Evolutionary conservation across 2,329 filamentous ascomycete genomes (phyloP), one percentile per base, ranked within the genome.

Genomic region (Cladorrhinum sp.): DNA sequence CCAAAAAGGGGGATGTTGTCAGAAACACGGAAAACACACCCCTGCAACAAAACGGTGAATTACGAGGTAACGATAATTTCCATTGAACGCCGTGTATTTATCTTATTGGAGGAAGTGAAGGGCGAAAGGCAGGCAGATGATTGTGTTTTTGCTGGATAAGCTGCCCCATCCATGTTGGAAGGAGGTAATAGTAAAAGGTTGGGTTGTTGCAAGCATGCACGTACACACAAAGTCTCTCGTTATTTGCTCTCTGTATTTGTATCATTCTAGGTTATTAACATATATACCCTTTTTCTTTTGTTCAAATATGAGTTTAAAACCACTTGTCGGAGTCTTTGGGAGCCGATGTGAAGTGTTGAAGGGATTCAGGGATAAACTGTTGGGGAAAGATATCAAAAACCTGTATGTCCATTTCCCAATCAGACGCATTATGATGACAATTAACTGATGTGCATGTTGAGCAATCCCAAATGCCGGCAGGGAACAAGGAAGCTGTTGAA

Each of bases 251-350:
- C 42, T 46, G 39, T 18, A 33, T 16, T 49, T 57, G 39, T 57
- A 57, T 57, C 23, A 57, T 57, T 57, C 54, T 49, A 57, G 54
- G 39, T 57, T 57, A 30, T 57, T 49, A 3, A 57, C 30, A 57
- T 46, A 57, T 57, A 57, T 57, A 57, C 54, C 54, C 54, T 57
- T 57, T 57, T 39, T 57, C 42, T 49, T 49, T 26, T 51, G 10
- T 26, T 28, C 16, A 51, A 24, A 51, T 28, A 28, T 28, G 9
- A 9, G 26, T 4, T 28, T 28, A 9, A 28, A 28, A 9, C 26
- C 4, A 28, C 9, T 5, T 28, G 4, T 4, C 26, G 26, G 4
- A 4, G 26, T 28, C 26, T 28, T 28, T 4, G 4, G 9, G 26
- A 9, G 26, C 26, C 4, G 9, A 28, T 28, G 26, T 28, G 26